phyloP scores from a whole-genome alignment of 305 asterid genomes.

The Fraxinus floribunda region DNA sequence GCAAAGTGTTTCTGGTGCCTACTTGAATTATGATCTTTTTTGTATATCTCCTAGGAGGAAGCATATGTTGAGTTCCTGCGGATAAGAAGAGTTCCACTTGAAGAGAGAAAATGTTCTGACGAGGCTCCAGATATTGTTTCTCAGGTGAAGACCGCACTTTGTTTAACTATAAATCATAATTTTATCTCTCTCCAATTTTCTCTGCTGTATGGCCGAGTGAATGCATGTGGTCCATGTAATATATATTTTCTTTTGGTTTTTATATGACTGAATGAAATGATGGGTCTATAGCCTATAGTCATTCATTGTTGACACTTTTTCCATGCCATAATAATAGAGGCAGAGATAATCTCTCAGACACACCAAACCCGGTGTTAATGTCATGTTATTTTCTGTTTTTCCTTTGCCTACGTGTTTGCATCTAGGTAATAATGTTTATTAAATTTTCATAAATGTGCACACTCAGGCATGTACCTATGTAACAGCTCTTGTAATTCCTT shows the following conservation, averaged over 20 bases:
- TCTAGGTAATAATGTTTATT: background rate
- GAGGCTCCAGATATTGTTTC: slow-evolving; percentile 68
- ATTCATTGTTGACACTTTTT: background rate
- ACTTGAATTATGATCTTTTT: slow-evolving; percentile 6
- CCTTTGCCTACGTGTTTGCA: background rate
- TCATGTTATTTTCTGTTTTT: background rate
- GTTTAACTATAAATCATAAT: background rate
- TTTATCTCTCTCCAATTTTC: background rate
- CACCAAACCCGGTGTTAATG: background rate
- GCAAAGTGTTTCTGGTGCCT: too few relatives aligned
- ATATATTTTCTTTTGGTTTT: background rate
- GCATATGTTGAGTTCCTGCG: slow-evolving; percentile 80
- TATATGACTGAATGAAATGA: background rate
- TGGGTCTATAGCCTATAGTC: background rate
- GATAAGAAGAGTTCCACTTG: slow-evolving; percentile 67
- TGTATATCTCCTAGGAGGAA: slow-evolving; percentile 60
- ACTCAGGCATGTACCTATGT: background rate
- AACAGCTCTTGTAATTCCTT: background rate
- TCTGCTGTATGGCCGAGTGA: background rate
- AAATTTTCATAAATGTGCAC: background rate
- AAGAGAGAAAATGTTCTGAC: slow-evolving; percentile 57
- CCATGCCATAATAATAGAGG: background rate
- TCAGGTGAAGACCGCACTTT: slow-evolving; percentile 44
- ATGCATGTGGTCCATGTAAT: background rate
- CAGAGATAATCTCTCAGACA: background rate